A percentile compares a stretch with the other conserved stretches of the same genome.
Conservation (phyloP, 768 basidiomycete species). For the Pleurotus ostreatus region DNA sequence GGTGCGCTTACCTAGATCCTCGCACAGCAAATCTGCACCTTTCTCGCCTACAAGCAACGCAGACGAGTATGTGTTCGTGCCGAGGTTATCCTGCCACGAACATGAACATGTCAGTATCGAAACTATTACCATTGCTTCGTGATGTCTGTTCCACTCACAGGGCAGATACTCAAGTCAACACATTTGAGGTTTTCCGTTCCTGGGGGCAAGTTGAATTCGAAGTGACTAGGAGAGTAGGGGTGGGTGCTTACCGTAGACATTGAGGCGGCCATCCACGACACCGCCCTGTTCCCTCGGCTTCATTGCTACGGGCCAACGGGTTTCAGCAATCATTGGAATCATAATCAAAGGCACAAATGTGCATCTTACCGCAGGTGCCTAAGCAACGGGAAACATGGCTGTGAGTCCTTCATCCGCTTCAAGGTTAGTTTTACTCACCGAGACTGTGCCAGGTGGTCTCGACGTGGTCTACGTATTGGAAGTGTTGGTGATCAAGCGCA, state of each 20-base stretch:
- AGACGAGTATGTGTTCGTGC: constrained; percentile 71
- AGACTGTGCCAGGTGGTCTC: constrained; percentile 79
- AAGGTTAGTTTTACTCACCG: constrained; percentile 26
- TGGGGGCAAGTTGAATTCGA: constrained; percentile 8
- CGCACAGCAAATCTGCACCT: constrained; percentile 54
- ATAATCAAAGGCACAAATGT: not conserved
- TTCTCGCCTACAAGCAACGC: constrained; percentile 70
- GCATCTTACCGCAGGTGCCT: constrained; percentile 41
- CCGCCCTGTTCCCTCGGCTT: constrained; percentile 64
- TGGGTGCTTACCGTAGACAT: constrained; percentile 41
- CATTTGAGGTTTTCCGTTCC: constrained; percentile 64
- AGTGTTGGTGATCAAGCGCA: not conserved
- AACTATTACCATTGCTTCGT: no score
- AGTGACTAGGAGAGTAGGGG: not conserved
- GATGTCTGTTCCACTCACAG: constrained; percentile 33
- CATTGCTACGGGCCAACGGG: constrained; percentile 40
- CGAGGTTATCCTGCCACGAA: constrained; percentile 53
- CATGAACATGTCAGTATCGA: no score
- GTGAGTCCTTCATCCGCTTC: not conserved
- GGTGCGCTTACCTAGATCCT: constrained; percentile 52
- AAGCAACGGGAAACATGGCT: not conserved
- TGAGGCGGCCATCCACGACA: constrained; percentile 61
- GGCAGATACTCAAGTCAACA: constrained; percentile 69
- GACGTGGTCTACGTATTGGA: constrained; percentile 48
- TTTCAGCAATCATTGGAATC: not conserved